Conservation (phyloP, 257 asterid species). For the Solanum ossicruentum region DNA sequence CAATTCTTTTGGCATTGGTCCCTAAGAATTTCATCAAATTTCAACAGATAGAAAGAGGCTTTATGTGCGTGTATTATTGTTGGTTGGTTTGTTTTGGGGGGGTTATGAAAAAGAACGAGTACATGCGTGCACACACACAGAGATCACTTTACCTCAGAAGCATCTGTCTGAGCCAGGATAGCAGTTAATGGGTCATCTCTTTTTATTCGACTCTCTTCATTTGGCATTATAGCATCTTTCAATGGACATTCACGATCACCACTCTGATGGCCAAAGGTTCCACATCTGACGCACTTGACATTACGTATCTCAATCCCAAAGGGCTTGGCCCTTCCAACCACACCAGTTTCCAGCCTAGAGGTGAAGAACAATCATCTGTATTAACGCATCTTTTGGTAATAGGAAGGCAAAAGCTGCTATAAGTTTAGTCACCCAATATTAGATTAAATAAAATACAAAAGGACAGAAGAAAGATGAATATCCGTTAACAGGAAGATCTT, state of each 20-base stretch:
- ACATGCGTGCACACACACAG: background rate
- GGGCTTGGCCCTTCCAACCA: slow-evolving; percentile 77
- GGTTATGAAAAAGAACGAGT: background rate
- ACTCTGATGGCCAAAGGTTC: slow-evolving; percentile 89
- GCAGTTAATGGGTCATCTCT: slow-evolving; percentile 93
- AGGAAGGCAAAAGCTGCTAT: background rate
- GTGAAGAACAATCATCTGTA: background rate
- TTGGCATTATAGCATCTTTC: slow-evolving; percentile 89
- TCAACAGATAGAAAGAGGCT: background rate
- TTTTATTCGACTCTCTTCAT: slow-evolving; percentile 79
- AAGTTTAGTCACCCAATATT: background rate
- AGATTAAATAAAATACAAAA: background rate
- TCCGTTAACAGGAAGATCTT: background rate
- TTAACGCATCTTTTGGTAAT: background rate
- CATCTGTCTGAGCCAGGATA: slow-evolving; percentile 74
- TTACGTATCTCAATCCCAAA: slow-evolving; percentile 96
- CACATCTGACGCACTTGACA: slow-evolving; percentile 94
- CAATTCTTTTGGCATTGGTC: background rate
- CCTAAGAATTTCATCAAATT: background rate
- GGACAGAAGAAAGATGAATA: background rate
- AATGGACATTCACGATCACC: slow-evolving; percentile 99
- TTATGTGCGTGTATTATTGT: no score
- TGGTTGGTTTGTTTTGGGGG: background rate
- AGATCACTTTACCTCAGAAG: slow-evolving; percentile 45
- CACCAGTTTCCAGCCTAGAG: slow-evolving; percentile 90